Evolutionary conservation across 2,329 filamentous ascomycete genomes (phyloP), one percentile per base, ranked within the genome.

Genomic region (Aspergillus fischeri): DNA sequence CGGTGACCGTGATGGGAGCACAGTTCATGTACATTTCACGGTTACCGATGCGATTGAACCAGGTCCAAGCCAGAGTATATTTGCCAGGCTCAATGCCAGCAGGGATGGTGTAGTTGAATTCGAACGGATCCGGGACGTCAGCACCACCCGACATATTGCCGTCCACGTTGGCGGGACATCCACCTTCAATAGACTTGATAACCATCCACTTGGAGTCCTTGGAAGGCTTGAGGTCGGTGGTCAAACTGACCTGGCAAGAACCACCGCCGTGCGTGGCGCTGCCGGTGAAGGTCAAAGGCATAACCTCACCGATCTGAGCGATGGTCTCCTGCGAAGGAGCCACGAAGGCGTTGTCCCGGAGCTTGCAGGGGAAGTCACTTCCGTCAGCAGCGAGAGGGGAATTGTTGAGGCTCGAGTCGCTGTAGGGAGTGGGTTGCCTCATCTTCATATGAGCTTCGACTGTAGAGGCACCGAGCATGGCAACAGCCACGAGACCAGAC

Each of bases 11-110:
- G 50, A 96, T 74, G 0, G 90, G 85, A 0, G 89, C 91, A 66
- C 93, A 99, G 82, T 96, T 95, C 92, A 96, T 96, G 81, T 97
- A 97, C 82, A 96, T 91, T 72, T 97, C 94, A 1, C 92, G 87
- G 78, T 96, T 96, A 2, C 94, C 94, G 9, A 96, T 69, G 58
- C 88, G 89, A 75, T 97, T 97, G 75, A 96, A 86, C 94, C 94
- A 97, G 0, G 91, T 91, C 92, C 92, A 97, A 0, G 91, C 91
- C 4, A 97, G 80, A 0, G 87, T 90, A 27, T 89, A 92, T 44
- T 92, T 83, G 3, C 93, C 94, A 1, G 86, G 78, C 8, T 87
- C 84, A 49, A 97, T 81, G 24, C 86, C 83, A 0, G 81, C 72
- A 0, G 92, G 93, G 5, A 97, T 85, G 0, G 77, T 83, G 76